A percentile compares a stretch with the other conserved stretches of the same genome.
Conservation (phyloP, 2,329 filamentous ascomycete species). For the Bipolaris sorokiniana region DNA sequence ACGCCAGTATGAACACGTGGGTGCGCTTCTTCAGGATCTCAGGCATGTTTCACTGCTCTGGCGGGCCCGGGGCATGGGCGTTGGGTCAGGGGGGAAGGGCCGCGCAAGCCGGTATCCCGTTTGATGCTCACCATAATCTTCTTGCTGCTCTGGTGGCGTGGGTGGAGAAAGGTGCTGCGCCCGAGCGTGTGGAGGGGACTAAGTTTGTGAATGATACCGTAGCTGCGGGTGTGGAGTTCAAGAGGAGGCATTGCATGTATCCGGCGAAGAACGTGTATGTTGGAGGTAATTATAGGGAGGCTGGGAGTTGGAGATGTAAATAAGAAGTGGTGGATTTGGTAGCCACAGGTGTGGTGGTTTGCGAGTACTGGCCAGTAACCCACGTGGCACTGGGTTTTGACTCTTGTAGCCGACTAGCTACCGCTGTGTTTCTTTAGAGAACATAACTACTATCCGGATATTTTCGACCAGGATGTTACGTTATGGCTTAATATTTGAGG, state of each 20-base stretch:
- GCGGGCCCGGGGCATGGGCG: constrained; percentile 54
- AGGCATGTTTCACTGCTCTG: constrained; percentile 60
- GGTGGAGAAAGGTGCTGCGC: constrained; percentile 51
- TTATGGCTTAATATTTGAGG: too few relatives aligned
- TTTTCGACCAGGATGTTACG: too few relatives aligned
- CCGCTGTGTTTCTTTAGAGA: too few relatives aligned
- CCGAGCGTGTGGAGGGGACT: constrained; percentile 42
- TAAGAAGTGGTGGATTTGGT: background rate
- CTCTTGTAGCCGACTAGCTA: background rate
- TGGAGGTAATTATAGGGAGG: constrained; percentile 36
- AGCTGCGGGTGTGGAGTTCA: constrained; percentile 51
- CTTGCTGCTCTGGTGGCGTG: constrained; percentile 54
- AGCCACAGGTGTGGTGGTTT: background rate
- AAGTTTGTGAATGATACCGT: constrained; percentile 49
- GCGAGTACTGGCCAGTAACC: too few relatives aligned
- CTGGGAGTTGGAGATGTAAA: constrained; percentile 28
- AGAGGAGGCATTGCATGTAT: constrained; percentile 55
- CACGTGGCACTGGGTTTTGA: background rate
- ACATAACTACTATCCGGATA: too few relatives aligned
- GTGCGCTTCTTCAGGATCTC: constrained; percentile 59
- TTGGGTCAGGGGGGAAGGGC: constrained; percentile 35
- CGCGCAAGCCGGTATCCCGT: constrained; percentile 25
- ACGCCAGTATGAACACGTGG: constrained; percentile 37
- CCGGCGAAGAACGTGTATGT: constrained; percentile 11
- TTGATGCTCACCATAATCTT: constrained; percentile 23